Base-by-base conservation (phyloP, 495 filamentous ascomycete species). In the Neurospora cerealis region DNA sequence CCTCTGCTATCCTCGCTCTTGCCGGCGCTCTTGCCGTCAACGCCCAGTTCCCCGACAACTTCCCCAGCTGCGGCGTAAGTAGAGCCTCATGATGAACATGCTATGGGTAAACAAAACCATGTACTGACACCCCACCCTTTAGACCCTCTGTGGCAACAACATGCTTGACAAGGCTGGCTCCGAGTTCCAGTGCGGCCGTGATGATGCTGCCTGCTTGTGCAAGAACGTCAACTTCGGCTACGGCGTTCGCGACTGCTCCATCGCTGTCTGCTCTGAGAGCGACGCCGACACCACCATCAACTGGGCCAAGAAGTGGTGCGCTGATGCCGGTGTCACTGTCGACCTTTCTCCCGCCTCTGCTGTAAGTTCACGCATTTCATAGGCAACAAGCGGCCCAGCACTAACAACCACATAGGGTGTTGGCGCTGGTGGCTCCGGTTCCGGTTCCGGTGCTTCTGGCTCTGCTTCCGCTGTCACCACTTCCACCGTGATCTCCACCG, bases 211-310 rank as follows among this genome's bases (percentile, higher is more conserved):
- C 44, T 97, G 93, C 85, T 88, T 95, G 69, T 97, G 93, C 88
- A 85, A 83, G 48, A 87, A 88, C 74, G 69, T 77, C 44, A 78
- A 93, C 86, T 96, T 94, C 82, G 80, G 81, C 74, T 92, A 89
- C 78, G 93, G 93, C 79, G 85, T 97, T 74, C 91, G 88, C 69
- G 93, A 97, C 83, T 97, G 93, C 87, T 88, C 92, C 70, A 80
- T 83, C 72, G 80, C 91, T 82, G 86, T 88, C 70, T 96, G 93
- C 85, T 71, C 78, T 40, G 74, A 79, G 8, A 73, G 73, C n/a
- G 71, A 74, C 2, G 80, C 81, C 69, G 73, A 78, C 48, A 72
- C 74, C 17, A 79, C 79, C 46, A 78, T 85, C 74, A 34, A 73
- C 54, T 84, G 81, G 73, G 83, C 76, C 62, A 75, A 80, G 72